Evolutionary conservation across 2,329 filamentous ascomycete species (phyloP).

Genomic region (Aspergillaceae sp.): DNA sequence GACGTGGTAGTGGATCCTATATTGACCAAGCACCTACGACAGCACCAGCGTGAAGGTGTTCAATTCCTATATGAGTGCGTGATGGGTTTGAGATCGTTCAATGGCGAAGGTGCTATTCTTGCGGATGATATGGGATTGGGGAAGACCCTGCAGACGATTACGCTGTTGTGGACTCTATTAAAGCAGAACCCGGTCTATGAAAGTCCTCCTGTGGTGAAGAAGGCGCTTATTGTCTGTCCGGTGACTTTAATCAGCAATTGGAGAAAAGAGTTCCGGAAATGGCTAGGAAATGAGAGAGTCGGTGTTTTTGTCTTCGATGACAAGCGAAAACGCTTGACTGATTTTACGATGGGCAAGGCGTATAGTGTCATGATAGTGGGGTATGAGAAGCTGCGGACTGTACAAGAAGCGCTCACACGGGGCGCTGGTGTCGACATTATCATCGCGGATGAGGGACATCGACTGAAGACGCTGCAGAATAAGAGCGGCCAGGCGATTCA

Average conservation of each 20-base stretch:
- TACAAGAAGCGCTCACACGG: slow-evolving; percentile 57
- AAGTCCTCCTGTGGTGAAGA: slow-evolving; percentile 54
- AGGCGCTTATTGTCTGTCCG: slow-evolving; percentile 64
- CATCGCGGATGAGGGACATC: slow-evolving; percentile 61
- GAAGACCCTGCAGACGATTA: slow-evolving; percentile 65
- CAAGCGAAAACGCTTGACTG: slow-evolving; percentile 51
- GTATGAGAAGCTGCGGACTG: slow-evolving; percentile 59
- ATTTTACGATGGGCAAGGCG: slow-evolving; percentile 59
- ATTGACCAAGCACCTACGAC: slow-evolving; percentile 52
- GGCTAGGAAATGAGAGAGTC: slow-evolving; percentile 62
- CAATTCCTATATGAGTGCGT: slow-evolving; percentile 67
- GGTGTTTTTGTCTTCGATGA: slow-evolving; percentile 60
- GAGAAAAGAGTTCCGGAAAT: slow-evolving; percentile 64
- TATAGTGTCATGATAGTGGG: slow-evolving; percentile 67
- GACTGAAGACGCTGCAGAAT: slow-evolving; percentile 60
- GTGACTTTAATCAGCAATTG: slow-evolving; percentile 66
- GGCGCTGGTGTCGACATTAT: slow-evolving; percentile 59
- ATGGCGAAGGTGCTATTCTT: slow-evolving; percentile 60
- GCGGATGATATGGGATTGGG: slow-evolving; percentile 70
- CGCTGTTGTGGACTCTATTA: slow-evolving; percentile 61
- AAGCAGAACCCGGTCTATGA: slow-evolving; percentile 62
- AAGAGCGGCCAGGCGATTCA: slow-evolving; percentile 59
- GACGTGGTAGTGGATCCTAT: slow-evolving; percentile 66
- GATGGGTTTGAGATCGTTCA: slow-evolving; percentile 60
- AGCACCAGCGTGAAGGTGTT: slow-evolving; percentile 62